These are phyloP conservation scores for Pisolithus albus DNA, from an alignment of 768 basidiomycete species.

Conservation along the genomic window DNA sequence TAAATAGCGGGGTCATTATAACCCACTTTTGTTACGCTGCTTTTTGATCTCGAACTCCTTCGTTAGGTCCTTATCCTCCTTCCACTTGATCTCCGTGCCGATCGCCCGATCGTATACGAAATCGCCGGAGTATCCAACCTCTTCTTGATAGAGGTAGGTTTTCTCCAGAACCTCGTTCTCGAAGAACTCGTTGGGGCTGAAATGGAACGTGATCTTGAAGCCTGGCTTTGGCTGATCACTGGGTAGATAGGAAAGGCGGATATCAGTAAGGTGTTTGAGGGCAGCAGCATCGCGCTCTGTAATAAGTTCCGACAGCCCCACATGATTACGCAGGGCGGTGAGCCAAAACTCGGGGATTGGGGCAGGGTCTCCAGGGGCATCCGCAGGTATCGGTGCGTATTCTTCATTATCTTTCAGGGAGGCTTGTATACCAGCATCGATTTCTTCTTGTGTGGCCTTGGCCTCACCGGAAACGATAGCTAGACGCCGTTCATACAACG, in stretches of 20 bases:
- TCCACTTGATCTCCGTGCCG: slow-evolving; percentile 92
- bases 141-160: slow-evolving; percentile 89
- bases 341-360: slow-evolving; percentile 95
- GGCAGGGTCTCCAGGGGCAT: slow-evolving; percentile 34
- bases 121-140: slow-evolving; percentile 94
- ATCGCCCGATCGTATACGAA: slow-evolving; percentile 93
- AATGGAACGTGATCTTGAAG: slow-evolving; percentile 84
- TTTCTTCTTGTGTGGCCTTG: slow-evolving; percentile 71
- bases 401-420: slow-evolving; percentile 71
- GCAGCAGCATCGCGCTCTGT: slow-evolving; percentile 88
- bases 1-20: neutral
- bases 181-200: slow-evolving; percentile 81
- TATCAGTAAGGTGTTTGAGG: slow-evolving; percentile 75
- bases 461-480: slow-evolving; percentile 76
- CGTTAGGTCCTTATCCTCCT: slow-evolving; percentile 96
- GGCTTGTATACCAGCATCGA: slow-evolving; percentile 70
- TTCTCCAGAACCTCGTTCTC: slow-evolving; percentile 79
- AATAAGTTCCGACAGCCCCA: slow-evolving; percentile 79
- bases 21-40: slow-evolving; percentile 95
- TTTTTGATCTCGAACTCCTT: slow-evolving; percentile 98
- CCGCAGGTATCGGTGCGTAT: slow-evolving; percentile 55
- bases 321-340: slow-evolving; percentile 89
- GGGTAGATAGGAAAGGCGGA: slow-evolving; percentile 71
- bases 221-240: slow-evolving; percentile 68
- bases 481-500: slow-evolving; percentile 80